phyloP scores from a whole-genome alignment of 179 eudicot species.

The Spergularia azorica region DNA sequence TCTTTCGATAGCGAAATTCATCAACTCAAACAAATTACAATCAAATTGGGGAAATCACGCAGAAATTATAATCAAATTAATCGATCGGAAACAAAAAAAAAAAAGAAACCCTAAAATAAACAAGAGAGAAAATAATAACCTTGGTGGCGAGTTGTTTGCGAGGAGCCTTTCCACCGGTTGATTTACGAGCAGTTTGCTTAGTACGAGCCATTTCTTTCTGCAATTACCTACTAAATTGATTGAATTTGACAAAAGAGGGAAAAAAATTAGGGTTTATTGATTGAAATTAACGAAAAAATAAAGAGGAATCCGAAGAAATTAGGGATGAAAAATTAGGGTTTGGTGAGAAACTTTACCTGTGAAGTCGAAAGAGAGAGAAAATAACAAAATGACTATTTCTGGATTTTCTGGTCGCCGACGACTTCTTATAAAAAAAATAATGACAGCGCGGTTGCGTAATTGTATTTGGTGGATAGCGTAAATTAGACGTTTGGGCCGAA shows the following conservation, averaged over 20 bases:
- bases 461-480: too few species aligned
- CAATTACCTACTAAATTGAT: background rate
- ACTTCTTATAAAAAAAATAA: too few species aligned
- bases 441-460: too few species aligned
- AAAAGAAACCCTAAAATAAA: background rate
- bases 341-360: too few species aligned
- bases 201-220: constrained; percentile 30
- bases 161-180: constrained; percentile 34
- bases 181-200: constrained; percentile 32
- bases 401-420: too few species aligned
- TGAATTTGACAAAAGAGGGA: background rate
- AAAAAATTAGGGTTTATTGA: background rate
- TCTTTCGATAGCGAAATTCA: background rate
- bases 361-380: background rate
- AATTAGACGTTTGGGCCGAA: too few species aligned
- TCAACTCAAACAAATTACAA: background rate
- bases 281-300: background rate
- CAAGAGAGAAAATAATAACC: background rate
- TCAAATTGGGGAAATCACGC: background rate
- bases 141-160: constrained; percentile 33
- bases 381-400: background rate
- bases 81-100: background rate
- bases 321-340: constrained; percentile 8
- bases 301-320: background rate
- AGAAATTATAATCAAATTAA: background rate